Evolutionary conservation across 2,329 filamentous ascomycete species (phyloP), one percentile per base, ranked within the genome.

Genomic region (Rugonectria rugulosa): DNA sequence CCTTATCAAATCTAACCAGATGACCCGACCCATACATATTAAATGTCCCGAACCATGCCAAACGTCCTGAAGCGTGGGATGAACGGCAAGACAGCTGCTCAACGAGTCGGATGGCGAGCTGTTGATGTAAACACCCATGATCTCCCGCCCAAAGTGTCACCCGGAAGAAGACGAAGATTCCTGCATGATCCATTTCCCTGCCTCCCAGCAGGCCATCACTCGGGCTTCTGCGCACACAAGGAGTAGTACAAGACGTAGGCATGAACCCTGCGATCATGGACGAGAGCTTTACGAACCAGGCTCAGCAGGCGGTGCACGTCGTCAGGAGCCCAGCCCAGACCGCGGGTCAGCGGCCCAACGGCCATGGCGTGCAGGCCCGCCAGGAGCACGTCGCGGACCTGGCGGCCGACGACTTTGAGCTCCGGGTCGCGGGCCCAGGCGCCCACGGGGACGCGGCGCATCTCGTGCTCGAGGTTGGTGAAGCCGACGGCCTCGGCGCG

Each of bases 321-420:
- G 12, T 66, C 59, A 5, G 61, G 44, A 3, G 64, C 62, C 73
- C 72, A 74, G 1, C 63, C 60, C 3, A 70, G 53, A 5, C 64
- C 65, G 26, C 66, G 64, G 12, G 71, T 73, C 41, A 72, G 68
- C 2, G 73, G 61, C 2, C 65, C 66, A 48, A 72, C 61, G 21
- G 61, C 61, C 42, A 71, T 61, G n/a, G 59, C 70, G 17, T 71
- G 64, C 15, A 69, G 53, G 1, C 64, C 70, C 32, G 68, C 64
- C 17, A 56, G 50, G 41, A 71, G 60, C 32, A 65, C 50, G 20
- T 46, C 34, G 10, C 56, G 57, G 45, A 59, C 61, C 43, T 71
- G 21, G 1, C 27, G 17, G 6, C 52, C 52, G 9, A 44, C 29
- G 20, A 15, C 17, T 26, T 34, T 40, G 24, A 26, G 32, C 5